Percentiles rank a stretch among this genome's conserved stretches.
These are phyloP conservation scores for Chamaecrista fasciculata DNA, from an alignment of 306 rosid genomes.

Conservation along the genomic window DNA sequence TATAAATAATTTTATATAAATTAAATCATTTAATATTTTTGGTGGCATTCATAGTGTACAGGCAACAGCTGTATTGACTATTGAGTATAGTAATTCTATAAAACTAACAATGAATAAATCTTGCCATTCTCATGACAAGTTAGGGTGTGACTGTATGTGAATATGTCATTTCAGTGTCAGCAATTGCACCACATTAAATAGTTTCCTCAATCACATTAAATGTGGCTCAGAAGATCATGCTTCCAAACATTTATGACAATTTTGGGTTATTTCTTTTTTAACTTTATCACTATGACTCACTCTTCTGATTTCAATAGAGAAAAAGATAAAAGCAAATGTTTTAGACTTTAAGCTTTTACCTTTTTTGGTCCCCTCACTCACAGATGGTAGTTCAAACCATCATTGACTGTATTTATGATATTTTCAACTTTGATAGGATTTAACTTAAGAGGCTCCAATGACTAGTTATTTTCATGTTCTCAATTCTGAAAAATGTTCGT, in stretches of 20 bases:
- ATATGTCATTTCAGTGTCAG: slow-evolving; percentile 12
- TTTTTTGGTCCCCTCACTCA: neutral
- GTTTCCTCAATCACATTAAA: neutral
- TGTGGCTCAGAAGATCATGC: slow-evolving; percentile 19
- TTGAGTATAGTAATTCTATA: too few relatives aligned
- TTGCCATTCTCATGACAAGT: neutral
- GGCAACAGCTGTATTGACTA: slow-evolving; percentile 9
- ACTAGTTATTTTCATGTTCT: neutral
- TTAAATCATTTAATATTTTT: too few relatives aligned
- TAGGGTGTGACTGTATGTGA: too few relatives aligned
- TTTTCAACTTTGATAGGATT: neutral
- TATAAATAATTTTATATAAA: too few relatives aligned
- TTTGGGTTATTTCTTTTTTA: neutral
- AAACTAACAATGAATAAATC: neutral
- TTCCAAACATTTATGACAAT: neutral
- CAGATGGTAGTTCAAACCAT: slow-evolving; percentile 23
- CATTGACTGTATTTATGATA: neutral
- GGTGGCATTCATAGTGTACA: neutral
- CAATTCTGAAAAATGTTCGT: too few relatives aligned
- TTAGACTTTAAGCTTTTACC: too few relatives aligned
- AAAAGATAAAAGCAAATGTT: neutral
- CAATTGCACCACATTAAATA: slow-evolving; percentile 11
- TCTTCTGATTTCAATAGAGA: neutral
- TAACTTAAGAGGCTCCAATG: neutral
- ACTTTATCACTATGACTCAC: too few relatives aligned